These are phyloP conservation scores for Aegilops tauschii DNA, from an alignment of 176 grass and related monocot species.

Conservation along the genomic window DNA sequence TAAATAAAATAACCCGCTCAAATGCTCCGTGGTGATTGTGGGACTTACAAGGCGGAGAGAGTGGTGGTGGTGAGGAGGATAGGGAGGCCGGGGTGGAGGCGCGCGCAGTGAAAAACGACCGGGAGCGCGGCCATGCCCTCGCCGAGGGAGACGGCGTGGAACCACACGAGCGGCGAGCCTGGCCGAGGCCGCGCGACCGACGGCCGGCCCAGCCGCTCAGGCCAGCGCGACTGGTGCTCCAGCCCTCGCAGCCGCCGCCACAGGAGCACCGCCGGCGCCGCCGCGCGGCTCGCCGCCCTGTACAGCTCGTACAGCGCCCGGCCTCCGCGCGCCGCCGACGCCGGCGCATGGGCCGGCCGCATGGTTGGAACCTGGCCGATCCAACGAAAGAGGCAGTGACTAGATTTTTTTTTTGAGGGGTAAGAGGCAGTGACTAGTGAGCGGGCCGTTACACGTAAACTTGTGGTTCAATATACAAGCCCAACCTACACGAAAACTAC, in stretches of 20 bases:
- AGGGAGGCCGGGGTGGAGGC: slow-evolving; percentile 37
- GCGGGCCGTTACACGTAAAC: too few species aligned
- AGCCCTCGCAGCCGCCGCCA: slow-evolving; percentile 57
- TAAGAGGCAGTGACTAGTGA: too few species aligned
- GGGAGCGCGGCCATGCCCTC: slow-evolving; percentile 82
- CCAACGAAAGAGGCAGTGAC: neutral
- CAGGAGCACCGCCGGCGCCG: slow-evolving; percentile 43
- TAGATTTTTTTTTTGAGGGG: too few species aligned
- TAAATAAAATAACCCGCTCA: neutral
- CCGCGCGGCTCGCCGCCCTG: slow-evolving; percentile 44
- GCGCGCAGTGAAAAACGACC: slow-evolving; percentile 61
- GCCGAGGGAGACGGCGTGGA: slow-evolving; percentile 86
- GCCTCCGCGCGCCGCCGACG: slow-evolving; percentile 27
- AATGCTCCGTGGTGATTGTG: neutral
- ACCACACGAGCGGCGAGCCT: slow-evolving; percentile 61
- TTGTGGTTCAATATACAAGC: neutral
- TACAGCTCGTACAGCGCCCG: slow-evolving; percentile 53
- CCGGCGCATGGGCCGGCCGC: slow-evolving; percentile 15
- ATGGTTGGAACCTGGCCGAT: slow-evolving; percentile 2
- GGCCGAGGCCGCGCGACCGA: slow-evolving; percentile 51
- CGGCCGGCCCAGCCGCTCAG: slow-evolving; percentile 54
- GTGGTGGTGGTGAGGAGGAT: slow-evolving; percentile 90
- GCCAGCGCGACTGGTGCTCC: slow-evolving; percentile 65
- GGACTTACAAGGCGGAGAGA: slow-evolving; percentile 67
- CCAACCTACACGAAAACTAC: neutral